Base-by-base conservation (phyloP, 257 asterid species). In the Vinca minor region DNA sequence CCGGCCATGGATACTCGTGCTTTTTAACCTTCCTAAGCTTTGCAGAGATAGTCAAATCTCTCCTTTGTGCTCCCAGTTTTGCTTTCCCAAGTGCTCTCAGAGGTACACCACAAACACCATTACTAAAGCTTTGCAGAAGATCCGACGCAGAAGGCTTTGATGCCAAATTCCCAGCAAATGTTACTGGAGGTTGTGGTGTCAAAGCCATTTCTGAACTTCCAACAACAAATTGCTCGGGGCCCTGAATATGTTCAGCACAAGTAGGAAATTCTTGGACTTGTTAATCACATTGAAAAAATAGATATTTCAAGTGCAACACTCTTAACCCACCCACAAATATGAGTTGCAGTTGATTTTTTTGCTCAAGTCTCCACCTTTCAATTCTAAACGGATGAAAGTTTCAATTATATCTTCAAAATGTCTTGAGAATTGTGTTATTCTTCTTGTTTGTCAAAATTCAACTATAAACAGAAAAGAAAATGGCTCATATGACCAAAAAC, bases 1-100 rank as follows among this genome's bases (percentile, higher is more conserved):
- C 68, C 28, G 94, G 85, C 96, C 96, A 87, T 45, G 98, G 97
- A 78, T 85, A 81, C 21, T 87, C 96, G 2, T 80, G 86, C 75
- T 84, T 93, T 34, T 80, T 93, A 62, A 62, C 85, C 79, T 84
- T 93, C 79, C 88, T 74, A 25, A 84, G 58, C 81, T 74, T 80
- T 10, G 96, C 91, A 71, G 78, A 64, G n/a, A 89, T 73, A n/a
- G 81, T 38, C 65, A 87, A 73, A 46, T 74, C 81, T 74, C 81
- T 76, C 74, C 65, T 78, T 68, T 72, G 81, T 15, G 83, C 76
- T 66, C 91, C 95, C 57, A 79, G 68, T 47, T 61, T 83, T 41
- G 81, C 79, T 73, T 76, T 85, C 71, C 95, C 96, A 8, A 85
- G 81, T 62, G 78, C 65, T 73, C 78, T 85, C 65, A 92, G 74